These are phyloP conservation scores for Lathyrus oleraceus DNA, from an alignment of 306 rosid species.

Conservation along the genomic window DNA sequence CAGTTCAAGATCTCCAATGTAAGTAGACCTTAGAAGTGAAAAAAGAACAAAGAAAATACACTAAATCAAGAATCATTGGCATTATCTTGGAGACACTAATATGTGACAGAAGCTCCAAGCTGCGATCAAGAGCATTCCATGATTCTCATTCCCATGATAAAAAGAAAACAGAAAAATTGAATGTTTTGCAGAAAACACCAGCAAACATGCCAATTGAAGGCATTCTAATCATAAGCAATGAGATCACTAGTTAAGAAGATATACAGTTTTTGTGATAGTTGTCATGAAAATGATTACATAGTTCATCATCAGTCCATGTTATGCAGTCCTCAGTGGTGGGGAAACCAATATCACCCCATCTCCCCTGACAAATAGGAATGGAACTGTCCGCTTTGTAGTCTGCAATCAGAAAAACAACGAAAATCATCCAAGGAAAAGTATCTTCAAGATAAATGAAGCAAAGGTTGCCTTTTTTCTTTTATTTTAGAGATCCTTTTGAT, in stretches of 20 bases:
- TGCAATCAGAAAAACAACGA: conserved; percentile 44
- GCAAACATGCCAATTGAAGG: conserved; percentile 26
- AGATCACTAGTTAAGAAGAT: conserved; percentile 28
- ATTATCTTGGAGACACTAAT: conserved; percentile 26
- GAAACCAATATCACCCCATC: conserved; percentile 98
- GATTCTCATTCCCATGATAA: conserved; percentile 40
- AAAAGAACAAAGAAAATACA: conserved; percentile 8
- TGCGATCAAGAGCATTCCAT: conserved; percentile 32
- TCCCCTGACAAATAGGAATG: conserved; percentile 96
- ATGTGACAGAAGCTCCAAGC: conserved; percentile 22
- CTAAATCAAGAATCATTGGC: conserved; percentile 24
- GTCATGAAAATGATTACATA: conserved; percentile 23
- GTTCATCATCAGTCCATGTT: conserved; percentile 38
- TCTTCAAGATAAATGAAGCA: not conserved
- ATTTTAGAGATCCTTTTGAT: not conserved
- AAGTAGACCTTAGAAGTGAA: not conserved
- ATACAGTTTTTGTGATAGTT: conserved; percentile 33
- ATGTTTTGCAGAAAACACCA: conserved; percentile 26
- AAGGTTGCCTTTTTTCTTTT: not conserved
- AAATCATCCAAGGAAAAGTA: conserved; percentile 14
- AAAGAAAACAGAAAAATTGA: conserved; percentile 10
- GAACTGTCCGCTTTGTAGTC: conserved; percentile 89
- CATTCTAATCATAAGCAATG: conserved; percentile 35
- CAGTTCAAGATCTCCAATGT: not conserved
- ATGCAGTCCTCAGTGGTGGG: conserved; percentile 93